Evolutionary conservation across 768 basidiomycete genomes (phyloP).

Genomic region (Rhizopogon vulgaris): DNA sequence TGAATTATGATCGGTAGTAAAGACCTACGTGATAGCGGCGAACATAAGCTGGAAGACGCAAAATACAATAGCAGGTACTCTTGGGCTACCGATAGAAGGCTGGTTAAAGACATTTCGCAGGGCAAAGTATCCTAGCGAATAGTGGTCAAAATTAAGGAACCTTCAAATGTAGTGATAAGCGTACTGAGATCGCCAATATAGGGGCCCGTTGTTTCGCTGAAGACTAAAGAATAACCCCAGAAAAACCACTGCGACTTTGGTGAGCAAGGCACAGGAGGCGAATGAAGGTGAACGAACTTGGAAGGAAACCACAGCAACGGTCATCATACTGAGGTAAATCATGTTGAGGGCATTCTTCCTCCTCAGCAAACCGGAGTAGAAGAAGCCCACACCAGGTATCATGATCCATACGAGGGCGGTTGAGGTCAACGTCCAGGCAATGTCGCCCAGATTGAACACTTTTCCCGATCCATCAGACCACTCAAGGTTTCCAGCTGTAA

Average conservation of each 20-base stretch:
- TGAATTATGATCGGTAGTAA: neutral
- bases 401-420: constrained; percentile 86
- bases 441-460: constrained; percentile 57
- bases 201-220: constrained; percentile 65
- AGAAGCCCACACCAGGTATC: constrained; percentile 82
- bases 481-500: constrained; percentile 33
- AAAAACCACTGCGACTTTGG: constrained; percentile 73
- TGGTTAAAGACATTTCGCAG: constrained; percentile 71
- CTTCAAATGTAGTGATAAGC: constrained; percentile 16
- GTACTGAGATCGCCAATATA: constrained; percentile 84
- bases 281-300: constrained; percentile 44
- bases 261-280: constrained; percentile 3
- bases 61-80: constrained; percentile 71
- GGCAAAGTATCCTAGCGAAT: constrained; percentile 64
- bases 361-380: constrained; percentile 87
- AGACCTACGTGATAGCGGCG: constrained; percentile 73
- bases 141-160: neutral
- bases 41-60: constrained; percentile 90
- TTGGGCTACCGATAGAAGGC: constrained; percentile 65
- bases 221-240: constrained; percentile 93
- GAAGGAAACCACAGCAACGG: constrained; percentile 75
- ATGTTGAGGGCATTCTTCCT: constrained; percentile 92
- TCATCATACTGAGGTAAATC: constrained; percentile 77
- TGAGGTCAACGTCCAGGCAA: constrained; percentile 63
- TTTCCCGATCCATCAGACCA: constrained; percentile 18